These are phyloP conservation scores for Calonectria pseudoturangicola DNA, from an alignment of 2,329 filamentous ascomycete species.

Conservation along the genomic window DNA sequence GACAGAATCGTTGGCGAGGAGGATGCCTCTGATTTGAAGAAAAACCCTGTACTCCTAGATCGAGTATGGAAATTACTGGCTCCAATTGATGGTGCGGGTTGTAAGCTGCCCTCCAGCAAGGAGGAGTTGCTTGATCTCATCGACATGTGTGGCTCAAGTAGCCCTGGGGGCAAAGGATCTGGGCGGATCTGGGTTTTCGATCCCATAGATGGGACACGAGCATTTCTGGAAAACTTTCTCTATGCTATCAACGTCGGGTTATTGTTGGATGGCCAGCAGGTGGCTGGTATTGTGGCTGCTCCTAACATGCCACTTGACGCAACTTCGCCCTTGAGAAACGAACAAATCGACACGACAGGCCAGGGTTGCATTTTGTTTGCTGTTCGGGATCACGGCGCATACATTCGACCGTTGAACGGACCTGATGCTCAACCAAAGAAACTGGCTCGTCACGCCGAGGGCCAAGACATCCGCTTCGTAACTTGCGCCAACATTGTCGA, in stretches of 20 bases:
- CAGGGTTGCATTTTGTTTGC: slow-evolving; percentile 72
- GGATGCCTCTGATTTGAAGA: slow-evolving; percentile 67
- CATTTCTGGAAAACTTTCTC: slow-evolving; percentile 71
- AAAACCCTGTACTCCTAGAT: slow-evolving; percentile 63
- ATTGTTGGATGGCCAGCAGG: slow-evolving; percentile 69
- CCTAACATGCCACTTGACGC: slow-evolving; percentile 66
- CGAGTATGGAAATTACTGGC: slow-evolving; percentile 69
- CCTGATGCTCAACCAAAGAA: slow-evolving; percentile 52
- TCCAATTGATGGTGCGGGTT: slow-evolving; percentile 55
- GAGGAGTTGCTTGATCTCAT: slow-evolving; percentile 72
- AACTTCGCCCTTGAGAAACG: slow-evolving; percentile 64
- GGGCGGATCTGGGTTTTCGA: slow-evolving; percentile 76
- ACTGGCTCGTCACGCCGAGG: slow-evolving; percentile 57
- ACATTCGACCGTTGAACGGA: slow-evolving; percentile 63
- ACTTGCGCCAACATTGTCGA: slow-evolving; percentile 68
- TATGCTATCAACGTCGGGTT: slow-evolving; percentile 76
- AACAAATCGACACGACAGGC: slow-evolving; percentile 64
- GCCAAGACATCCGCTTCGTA: slow-evolving; percentile 64
- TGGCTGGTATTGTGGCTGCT: slow-evolving; percentile 69
- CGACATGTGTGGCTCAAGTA: slow-evolving; percentile 68
- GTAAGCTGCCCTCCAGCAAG: slow-evolving; percentile 60
- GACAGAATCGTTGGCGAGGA: slow-evolving; percentile 75
- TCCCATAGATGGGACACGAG: slow-evolving; percentile 76
- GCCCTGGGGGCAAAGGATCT: slow-evolving; percentile 55
- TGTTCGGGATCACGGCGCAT: slow-evolving; percentile 68